phyloP scores from a whole-genome alignment of 345 rosid genomes.

The Acer campestre region DNA sequence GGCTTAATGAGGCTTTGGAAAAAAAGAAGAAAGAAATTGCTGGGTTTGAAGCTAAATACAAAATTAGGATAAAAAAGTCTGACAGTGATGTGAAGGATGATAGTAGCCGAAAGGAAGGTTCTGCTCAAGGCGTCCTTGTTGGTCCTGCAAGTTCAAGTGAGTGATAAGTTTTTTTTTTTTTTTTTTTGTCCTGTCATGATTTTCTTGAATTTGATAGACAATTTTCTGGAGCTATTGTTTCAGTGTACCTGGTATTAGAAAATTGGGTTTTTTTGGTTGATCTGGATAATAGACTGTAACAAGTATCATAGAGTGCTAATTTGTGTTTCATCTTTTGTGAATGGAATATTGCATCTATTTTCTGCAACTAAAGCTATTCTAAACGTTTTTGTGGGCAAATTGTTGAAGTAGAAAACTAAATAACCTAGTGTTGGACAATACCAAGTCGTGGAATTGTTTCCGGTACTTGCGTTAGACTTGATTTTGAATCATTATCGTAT shows the following conservation, averaged over 20 bases:
- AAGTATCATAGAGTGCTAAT: not conserved
- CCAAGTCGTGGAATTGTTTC: not conserved
- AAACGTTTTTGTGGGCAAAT: not conserved
- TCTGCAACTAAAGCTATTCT: not conserved
- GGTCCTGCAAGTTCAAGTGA: slow-evolving; percentile 73
- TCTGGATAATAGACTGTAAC: slow-evolving; percentile 11
- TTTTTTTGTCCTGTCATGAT: too few species aligned
- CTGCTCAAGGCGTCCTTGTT: slow-evolving; percentile 97
- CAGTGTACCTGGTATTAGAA: not conserved
- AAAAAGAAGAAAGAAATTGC: slow-evolving; percentile 81
- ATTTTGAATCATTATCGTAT: not conserved
- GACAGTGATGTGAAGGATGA: slow-evolving; percentile 49
- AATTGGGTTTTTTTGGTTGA: not conserved
- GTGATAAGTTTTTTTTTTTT: not conserved
- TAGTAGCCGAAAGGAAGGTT: slow-evolving; percentile 66
- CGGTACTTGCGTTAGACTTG: not conserved
- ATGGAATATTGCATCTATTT: not conserved
- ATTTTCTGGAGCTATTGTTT: too few species aligned
- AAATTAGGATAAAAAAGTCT: slow-evolving; percentile 78
- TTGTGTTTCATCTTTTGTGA: not conserved
- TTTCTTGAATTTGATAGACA: too few species aligned
- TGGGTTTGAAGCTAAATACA: slow-evolving; percentile 81
- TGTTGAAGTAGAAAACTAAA: not conserved
- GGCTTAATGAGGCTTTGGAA: slow-evolving; percentile 82
- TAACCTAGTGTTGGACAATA: not conserved